These are phyloP conservation scores for Escallonia rubra DNA, from an alignment of 129 eudicot genomes.

Conservation along the genomic window DNA sequence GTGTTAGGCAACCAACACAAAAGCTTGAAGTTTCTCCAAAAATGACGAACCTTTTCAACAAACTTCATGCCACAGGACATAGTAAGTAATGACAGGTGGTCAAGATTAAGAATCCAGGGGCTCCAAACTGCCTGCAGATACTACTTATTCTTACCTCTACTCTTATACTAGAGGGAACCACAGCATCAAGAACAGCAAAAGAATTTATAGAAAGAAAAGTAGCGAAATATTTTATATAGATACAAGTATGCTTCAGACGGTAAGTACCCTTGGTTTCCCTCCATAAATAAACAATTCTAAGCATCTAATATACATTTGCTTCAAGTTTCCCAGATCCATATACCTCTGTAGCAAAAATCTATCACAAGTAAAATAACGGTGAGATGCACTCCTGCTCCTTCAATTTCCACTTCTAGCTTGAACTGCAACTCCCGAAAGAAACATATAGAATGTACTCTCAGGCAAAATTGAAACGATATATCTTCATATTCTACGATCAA, in stretches of 20 bases:
- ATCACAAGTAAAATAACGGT: background rate
- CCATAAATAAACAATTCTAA: conserved; percentile 7
- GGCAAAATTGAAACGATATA: conserved; percentile 15
- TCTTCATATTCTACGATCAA: conserved; percentile 8
- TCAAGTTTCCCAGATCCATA: background rate
- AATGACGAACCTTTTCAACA: too few species aligned
- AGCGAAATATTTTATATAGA: background rate
- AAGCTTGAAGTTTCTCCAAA: too few species aligned
- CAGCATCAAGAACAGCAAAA: too few species aligned
- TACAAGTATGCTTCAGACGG: background rate
- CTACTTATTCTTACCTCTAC: too few species aligned
- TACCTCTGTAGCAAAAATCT: background rate
- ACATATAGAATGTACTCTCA: conserved; percentile 15
- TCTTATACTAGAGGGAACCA: too few species aligned
- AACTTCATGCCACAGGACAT: too few species aligned
- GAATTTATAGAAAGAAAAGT: too few species aligned
- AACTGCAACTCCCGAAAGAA: conserved; percentile 8
- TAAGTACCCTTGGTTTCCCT: background rate
- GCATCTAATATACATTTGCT: conserved; percentile 17
- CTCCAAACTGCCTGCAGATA: too few species aligned
- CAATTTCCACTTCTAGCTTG: conserved; percentile 4
- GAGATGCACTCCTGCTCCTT: conserved; percentile 3
- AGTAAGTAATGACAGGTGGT: too few species aligned
- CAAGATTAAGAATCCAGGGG: too few species aligned
- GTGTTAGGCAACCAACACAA: too few species aligned